These are phyloP conservation scores for Apiospora sp. DNA, from an alignment of 2,329 filamentous ascomycete genomes.

Conservation along the genomic window DNA sequence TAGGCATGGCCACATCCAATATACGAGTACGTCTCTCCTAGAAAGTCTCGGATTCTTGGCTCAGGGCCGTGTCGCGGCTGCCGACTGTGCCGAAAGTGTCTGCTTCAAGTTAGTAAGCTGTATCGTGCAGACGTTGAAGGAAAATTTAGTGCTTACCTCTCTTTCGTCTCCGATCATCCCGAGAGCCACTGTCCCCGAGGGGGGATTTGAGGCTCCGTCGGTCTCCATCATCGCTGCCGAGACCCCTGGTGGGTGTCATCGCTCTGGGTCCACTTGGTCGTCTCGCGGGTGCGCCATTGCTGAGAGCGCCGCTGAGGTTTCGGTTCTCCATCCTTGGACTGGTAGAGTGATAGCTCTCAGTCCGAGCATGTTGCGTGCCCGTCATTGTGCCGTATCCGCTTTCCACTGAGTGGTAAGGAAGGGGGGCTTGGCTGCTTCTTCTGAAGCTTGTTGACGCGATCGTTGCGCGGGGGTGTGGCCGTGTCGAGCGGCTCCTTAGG, in stretches of 20 bases:
- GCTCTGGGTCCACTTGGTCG: conserved; percentile 66
- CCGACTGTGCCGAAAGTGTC: conserved; percentile 62
- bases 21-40: conserved; percentile 46
- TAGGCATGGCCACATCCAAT: conserved; percentile 37
- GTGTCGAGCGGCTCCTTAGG: conserved; percentile 68
- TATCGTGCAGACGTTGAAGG: no score
- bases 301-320: conserved; percentile 62
- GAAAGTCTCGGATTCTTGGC: conserved; percentile 63
- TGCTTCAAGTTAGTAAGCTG: conserved; percentile 34
- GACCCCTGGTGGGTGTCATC: conserved; percentile 65
- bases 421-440: conserved; percentile 57
- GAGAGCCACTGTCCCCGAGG: conserved; percentile 23
- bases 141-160: conserved; percentile 55
- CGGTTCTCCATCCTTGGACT: conserved; percentile 65
- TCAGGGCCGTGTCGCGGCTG: conserved; percentile 43
- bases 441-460: conserved; percentile 58
- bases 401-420: conserved; percentile 64
- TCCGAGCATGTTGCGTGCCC: conserved; percentile 45
- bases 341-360: conserved; percentile 54
- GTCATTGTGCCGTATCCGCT: conserved; percentile 61
- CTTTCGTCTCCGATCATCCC: conserved; percentile 59
- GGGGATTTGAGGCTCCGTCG: conserved; percentile 39
- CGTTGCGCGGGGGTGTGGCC: conserved; percentile 55
- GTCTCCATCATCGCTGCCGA: conserved; percentile 52
- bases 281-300: conserved; percentile 55